These are phyloP conservation scores for Leishmania gerbilli DNA, from an alignment of 208 protist genomes.

Conservation along the genomic window DNA sequence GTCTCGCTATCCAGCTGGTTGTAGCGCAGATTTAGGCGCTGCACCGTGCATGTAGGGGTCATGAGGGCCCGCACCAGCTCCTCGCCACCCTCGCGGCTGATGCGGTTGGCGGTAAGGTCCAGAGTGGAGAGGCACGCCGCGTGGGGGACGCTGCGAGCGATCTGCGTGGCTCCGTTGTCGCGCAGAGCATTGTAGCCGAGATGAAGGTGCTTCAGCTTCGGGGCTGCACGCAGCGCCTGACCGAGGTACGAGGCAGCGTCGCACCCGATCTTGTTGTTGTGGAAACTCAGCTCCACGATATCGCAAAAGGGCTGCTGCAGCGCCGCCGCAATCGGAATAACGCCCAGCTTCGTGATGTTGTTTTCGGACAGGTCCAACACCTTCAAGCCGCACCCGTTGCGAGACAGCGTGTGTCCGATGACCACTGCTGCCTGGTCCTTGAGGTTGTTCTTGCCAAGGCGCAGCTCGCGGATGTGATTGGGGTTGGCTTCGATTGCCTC, in stretches of 20 bases:
- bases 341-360: constrained; percentile 79
- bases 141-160: constrained; percentile 62
- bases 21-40: constrained; percentile 86
- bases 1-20: constrained; percentile 82
- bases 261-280: constrained; percentile 89
- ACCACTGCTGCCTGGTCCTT: constrained; percentile 82
- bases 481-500: constrained; percentile 84
- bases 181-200: constrained; percentile 88
- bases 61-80: constrained; percentile 68
- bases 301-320: constrained; percentile 62
- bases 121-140: constrained; percentile 68
- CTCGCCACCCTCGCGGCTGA: constrained; percentile 66
- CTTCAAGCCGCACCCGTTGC: constrained; percentile 77
- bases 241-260: constrained; percentile 69
- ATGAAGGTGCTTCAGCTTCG: constrained; percentile 86
- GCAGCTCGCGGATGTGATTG: constrained; percentile 76
- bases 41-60: constrained; percentile 60
- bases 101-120: constrained; percentile 88
- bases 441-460: constrained; percentile 84
- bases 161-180: constrained; percentile 69
- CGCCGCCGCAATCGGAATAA: constrained; percentile 74
- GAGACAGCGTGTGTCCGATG: constrained; percentile 77
- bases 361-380: constrained; percentile 91
- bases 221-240: constrained; percentile 53
- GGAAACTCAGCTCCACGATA: constrained; percentile 86